These are phyloP conservation scores for Aspergillus biplanus DNA, from an alignment of 495 filamentous ascomycete species.

Conservation along the genomic window DNA sequence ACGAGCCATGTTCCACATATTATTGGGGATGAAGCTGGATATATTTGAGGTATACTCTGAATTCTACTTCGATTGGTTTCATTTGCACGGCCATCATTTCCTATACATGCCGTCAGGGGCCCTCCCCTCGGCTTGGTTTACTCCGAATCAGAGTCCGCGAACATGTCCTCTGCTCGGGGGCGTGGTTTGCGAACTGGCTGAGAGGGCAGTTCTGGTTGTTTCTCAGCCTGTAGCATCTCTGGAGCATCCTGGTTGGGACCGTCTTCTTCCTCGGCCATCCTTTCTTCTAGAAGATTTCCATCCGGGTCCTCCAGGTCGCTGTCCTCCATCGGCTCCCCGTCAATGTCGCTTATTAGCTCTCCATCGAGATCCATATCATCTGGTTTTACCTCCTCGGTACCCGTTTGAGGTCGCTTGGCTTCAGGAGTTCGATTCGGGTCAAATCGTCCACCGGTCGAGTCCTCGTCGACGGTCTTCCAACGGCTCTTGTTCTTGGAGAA, in stretches of 20 bases:
- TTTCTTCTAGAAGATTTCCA: constrained; percentile 57
- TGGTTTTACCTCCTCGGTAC: constrained; percentile 26
- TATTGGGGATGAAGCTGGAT: no score
- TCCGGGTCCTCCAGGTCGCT: constrained; percentile 57
- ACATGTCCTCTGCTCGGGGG: constrained; percentile 92
- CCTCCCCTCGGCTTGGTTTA: not conserved
- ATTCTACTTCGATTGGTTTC: not conserved
- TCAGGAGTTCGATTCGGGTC: constrained; percentile 34
- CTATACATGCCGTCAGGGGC: not conserved
- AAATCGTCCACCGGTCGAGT: constrained; percentile 43
- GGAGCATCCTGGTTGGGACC: constrained; percentile 21
- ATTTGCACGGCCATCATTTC: constrained; percentile 1
- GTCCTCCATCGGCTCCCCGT: constrained; percentile 60
- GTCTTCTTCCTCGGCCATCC: constrained; percentile 45
- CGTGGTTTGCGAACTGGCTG: constrained; percentile 55
- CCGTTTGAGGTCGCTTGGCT: constrained; percentile 28
- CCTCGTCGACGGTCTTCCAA: constrained; percentile 74
- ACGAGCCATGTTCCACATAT: no score
- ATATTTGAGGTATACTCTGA: not conserved
- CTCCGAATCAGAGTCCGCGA: constrained; percentile 69
- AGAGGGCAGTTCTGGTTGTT: constrained; percentile 27
- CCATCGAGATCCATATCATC: constrained; percentile 35
- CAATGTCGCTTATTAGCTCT: constrained; percentile 47
- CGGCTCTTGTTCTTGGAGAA: constrained; percentile 58
- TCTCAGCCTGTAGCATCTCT: constrained; percentile 23